These are phyloP conservation scores for Boletus rubroflammeus DNA, from an alignment of 768 basidiomycete species.

Conservation along the genomic window DNA sequence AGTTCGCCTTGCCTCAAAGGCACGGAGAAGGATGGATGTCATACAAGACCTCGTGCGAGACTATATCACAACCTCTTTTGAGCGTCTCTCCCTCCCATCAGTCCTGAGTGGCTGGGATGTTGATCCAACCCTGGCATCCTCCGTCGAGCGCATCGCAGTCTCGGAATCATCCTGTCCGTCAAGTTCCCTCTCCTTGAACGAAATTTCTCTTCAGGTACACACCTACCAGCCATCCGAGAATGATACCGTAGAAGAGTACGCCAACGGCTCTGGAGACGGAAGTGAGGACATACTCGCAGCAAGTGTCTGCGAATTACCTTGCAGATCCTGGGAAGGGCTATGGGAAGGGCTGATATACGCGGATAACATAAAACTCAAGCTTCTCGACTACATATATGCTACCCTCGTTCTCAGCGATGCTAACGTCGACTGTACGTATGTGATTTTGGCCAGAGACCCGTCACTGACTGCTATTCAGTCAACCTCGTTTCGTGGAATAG, in stretches of 20 bases:
- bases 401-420: slow-evolving; percentile 92
- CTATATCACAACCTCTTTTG: slow-evolving; percentile 54
- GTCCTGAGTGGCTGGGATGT: slow-evolving; percentile 77
- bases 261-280: slow-evolving; percentile 53
- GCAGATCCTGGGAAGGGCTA: slow-evolving; percentile 78
- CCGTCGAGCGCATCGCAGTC: slow-evolving; percentile 73
- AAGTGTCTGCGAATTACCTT: slow-evolving; percentile 85
- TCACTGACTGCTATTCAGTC: slow-evolving; percentile 39
- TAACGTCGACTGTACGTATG: slow-evolving; percentile 69
- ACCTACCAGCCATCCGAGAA: slow-evolving; percentile 78
- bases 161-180: slow-evolving; percentile 68
- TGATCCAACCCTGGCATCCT: slow-evolving; percentile 61
- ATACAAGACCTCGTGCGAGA: slow-evolving; percentile 61
- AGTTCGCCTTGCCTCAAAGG: slow-evolving; percentile 66
- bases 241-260: slow-evolving; percentile 72
- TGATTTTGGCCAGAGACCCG: not conserved
- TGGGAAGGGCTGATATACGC: slow-evolving; percentile 92
- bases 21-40: slow-evolving; percentile 73
- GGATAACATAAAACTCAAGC: slow-evolving; percentile 76
- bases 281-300: slow-evolving; percentile 79
- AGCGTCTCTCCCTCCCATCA: slow-evolving; percentile 67
- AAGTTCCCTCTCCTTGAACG: slow-evolving; percentile 50
- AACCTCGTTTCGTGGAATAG: slow-evolving; percentile 96
- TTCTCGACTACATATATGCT: slow-evolving; percentile 93
- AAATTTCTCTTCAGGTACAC: slow-evolving; percentile 73